Evolutionary conservation across 768 basidiomycete species (phyloP).

Genomic region (Lentinus tigrinus): DNA sequence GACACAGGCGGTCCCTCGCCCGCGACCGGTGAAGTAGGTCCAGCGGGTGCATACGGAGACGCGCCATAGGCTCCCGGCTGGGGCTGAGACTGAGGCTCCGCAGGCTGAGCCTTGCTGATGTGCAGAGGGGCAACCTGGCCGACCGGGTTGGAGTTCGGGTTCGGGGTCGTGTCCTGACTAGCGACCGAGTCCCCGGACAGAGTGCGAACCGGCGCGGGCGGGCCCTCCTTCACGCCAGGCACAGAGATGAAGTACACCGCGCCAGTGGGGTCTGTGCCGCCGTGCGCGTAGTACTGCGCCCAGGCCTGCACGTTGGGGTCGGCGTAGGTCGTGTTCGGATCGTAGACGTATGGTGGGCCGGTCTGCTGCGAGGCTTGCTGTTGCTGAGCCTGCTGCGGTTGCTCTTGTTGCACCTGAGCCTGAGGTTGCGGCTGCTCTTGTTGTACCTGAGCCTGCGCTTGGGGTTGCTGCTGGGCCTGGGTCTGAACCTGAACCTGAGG

Average conservation of each 20-base stretch:
- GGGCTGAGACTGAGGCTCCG: background rate
- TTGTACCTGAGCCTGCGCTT: constrained; percentile 28
- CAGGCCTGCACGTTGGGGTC: constrained; percentile 85
- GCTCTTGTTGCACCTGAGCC: constrained; percentile 27
- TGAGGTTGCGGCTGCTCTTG: constrained; percentile 30
- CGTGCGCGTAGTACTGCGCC: constrained; percentile 83
- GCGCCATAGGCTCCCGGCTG: constrained; percentile 18
- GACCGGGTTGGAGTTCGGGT: background rate
- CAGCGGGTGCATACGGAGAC: constrained; percentile 20
- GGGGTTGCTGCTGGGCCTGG: constrained; percentile 28
- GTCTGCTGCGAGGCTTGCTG: constrained; percentile 28
- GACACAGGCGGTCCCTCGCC: constrained; percentile 5
- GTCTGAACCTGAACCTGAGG: constrained; percentile 27
- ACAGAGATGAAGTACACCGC: constrained; percentile 80
- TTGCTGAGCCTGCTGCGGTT: constrained; percentile 35
- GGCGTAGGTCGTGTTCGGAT: constrained; percentile 65
- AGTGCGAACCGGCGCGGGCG: constrained; percentile 12
- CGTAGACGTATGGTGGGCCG: constrained; percentile 54
- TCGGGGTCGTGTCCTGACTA: background rate
- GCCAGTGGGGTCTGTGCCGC: constrained; percentile 71
- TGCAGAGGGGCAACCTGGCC: constrained; percentile 3
- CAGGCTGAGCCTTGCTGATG: constrained; percentile 12
- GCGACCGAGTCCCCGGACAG: constrained; percentile 1
- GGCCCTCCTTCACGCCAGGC: constrained; percentile 63
- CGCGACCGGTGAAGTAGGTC: constrained; percentile 2